phyloP scores from a whole-genome alignment of 2,329 filamentous ascomycete species.

The Penicillium thymicola region DNA sequence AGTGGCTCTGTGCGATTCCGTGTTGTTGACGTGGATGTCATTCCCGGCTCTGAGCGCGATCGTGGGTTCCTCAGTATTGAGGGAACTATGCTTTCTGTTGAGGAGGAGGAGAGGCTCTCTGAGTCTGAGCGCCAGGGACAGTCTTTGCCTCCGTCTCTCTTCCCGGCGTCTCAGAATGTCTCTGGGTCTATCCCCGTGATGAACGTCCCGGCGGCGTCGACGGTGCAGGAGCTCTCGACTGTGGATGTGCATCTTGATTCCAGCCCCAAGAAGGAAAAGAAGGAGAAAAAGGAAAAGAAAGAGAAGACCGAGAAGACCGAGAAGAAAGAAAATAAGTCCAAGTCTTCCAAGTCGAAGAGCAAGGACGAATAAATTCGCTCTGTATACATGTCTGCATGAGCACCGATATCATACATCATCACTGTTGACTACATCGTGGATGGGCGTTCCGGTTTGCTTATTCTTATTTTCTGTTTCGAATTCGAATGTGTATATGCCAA shows the following conservation, averaged over 20 bases:
- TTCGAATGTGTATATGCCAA: conserved; percentile 18
- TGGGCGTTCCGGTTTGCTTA: conserved; percentile 10
- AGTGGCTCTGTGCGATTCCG: conserved; percentile 70
- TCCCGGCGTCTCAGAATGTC: conserved; percentile 9
- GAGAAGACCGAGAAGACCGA: conserved; percentile 15
- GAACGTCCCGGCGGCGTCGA: conserved; percentile 8
- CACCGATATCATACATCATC: conserved; percentile 10
- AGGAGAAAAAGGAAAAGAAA: conserved; percentile 21
- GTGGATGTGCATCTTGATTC: conserved; percentile 17
- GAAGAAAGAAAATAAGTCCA: conserved; percentile 10
- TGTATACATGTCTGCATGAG: conserved; percentile 3
- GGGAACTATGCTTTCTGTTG: conserved; percentile 74
- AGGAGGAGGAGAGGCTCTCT: conserved; percentile 61
- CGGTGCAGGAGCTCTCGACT: conserved; percentile 15
- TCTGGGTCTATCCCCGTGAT: conserved; percentile 23
- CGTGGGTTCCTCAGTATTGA: conserved; percentile 81
- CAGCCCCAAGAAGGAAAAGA: conserved; percentile 11
- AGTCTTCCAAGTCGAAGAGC: conserved; percentile 12
- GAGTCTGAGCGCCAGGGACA: conserved; percentile 49
- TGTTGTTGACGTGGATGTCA: conserved; percentile 75
- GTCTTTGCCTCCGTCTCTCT: conserved; percentile 28
- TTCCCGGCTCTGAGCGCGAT: conserved; percentile 65
- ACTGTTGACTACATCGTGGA: conserved; percentile 6
- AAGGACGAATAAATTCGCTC: conserved; percentile 5
- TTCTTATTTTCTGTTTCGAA: conserved; percentile 15